phyloP scores from a whole-genome alignment of 1,284 basidiomycete genomes.

The Marasmius tenuissimus region DNA sequence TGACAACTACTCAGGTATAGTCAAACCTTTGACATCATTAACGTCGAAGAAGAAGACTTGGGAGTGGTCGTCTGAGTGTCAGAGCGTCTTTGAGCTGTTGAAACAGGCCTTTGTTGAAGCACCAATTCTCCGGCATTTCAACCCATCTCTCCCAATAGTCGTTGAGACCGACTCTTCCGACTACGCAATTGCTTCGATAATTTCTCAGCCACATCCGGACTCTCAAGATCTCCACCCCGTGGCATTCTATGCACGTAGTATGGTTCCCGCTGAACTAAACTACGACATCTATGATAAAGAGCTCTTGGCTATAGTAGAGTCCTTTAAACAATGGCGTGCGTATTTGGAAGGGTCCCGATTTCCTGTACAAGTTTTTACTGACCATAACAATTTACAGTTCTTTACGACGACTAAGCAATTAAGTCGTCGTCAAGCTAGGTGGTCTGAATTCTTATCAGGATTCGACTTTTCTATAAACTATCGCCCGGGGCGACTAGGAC shows the following conservation, averaged over 20 bases:
- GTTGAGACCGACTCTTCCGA: constrained; percentile 19
- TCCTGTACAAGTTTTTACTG: constrained; percentile 22
- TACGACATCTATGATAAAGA: constrained; percentile 11
- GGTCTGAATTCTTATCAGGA: constrained; percentile 21
- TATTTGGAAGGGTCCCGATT: constrained; percentile 23
- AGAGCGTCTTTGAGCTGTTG: constrained; percentile 9
- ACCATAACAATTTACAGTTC: constrained; percentile 30
- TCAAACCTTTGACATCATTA: background rate
- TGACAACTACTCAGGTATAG: constrained; percentile 21
- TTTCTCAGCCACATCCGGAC: background rate
- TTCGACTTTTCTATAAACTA: constrained; percentile 1
- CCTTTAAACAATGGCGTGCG: constrained; percentile 10
- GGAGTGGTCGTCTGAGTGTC: constrained; percentile 1
- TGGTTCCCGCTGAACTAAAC: constrained; percentile 32
- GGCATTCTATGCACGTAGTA: constrained; percentile 29
- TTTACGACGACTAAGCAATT: constrained; percentile 13
- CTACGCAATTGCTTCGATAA: constrained; percentile 15
- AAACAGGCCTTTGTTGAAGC: constrained; percentile 9
- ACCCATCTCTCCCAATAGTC: constrained; percentile 34
- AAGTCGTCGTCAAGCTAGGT: constrained; percentile 26
- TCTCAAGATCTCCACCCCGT: constrained; percentile 28
- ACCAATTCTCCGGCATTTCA: constrained; percentile 11
- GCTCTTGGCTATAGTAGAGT: background rate
- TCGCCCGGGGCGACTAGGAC: background rate
- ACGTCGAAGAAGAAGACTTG: constrained; percentile 3